Evolutionary conservation across 2,329 filamentous ascomycete genomes (phyloP), one percentile per base, ranked within the genome.

Genomic region (Alternaria burnsii): DNA sequence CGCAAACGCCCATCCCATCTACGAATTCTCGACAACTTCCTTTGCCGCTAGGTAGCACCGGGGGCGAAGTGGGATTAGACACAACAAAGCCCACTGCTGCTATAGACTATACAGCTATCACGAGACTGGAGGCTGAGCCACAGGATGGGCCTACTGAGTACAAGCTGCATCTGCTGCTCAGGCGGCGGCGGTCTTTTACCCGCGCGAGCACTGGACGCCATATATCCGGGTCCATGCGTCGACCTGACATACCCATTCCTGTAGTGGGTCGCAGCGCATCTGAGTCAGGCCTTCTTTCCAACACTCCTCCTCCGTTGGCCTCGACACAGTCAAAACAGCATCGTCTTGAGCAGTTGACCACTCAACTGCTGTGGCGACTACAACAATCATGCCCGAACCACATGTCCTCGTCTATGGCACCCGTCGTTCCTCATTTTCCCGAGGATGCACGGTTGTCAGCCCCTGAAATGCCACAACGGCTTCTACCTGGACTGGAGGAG

Each of bases 101-200:
- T 16, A 62, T 73, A 51, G 71, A 75, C 53, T 74, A 76, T 52
- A 73, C 69, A 20, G 64, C 65, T 18, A 87, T 95, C 46, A 90
- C 89, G 44, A 92, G 90, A 72, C 82, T 99, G 16, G 90, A 94
- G 65, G 90, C 94, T 12, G 95, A 99, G 77, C 94, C 94, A 6
- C 94, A 98, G 75, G 90, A 96, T 65, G 95, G 95, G 0, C 93
- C 95, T 18, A 96, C 92, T 0, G 95, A 99, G 80, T 99, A 99
- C 81, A 99, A 99, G 78, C 82, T 99, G 43, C 95, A 98, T 79
- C 83, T 99, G 6, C 85, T 98, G 7, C 82, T 97, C 52, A 88
- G 93, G 36, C 89, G 91, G 16, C 86, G 94, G 59, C 87, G 93
- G 62, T 87, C 86, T 7, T 97, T 94, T 77, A 85, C 84, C 36